Conservation (phyloP, 768 basidiomycete species). For the Dendrothele bispora region DNA sequence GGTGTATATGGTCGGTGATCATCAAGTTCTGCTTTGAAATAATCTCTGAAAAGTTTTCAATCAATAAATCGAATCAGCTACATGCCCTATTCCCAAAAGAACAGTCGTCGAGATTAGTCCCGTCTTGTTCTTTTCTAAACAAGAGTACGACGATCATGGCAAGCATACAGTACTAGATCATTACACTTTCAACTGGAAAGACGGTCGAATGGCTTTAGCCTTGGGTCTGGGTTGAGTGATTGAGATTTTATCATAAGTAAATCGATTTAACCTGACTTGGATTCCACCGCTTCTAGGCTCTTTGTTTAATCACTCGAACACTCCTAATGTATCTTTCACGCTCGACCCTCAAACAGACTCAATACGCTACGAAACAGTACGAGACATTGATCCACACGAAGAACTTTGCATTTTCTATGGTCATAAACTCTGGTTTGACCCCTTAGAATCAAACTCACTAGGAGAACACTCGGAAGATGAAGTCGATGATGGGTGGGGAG, state of each 20-base stretch:
- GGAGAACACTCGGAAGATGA: constrained; percentile 23
- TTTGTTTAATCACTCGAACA: constrained; percentile 74
- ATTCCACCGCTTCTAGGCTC: constrained; percentile 51
- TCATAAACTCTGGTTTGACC: constrained; percentile 64
- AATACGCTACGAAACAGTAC: constrained; percentile 61
- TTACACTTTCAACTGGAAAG: constrained; percentile 76
- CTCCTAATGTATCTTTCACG: constrained; percentile 69
- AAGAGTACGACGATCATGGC: constrained; percentile 70
- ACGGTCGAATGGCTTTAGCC: constrained; percentile 75
- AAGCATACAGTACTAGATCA: constrained; percentile 66
- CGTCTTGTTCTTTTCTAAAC: constrained; percentile 69
- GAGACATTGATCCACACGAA: constrained; percentile 55
- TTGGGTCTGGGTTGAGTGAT: constrained; percentile 78
- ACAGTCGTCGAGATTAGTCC: constrained; percentile 85
- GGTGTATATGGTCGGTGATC: constrained; percentile 59
- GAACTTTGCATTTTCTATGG: constrained; percentile 84
- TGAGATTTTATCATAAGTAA: too few relatives aligned
- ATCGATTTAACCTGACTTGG: too few relatives aligned
- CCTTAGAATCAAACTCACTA: constrained; percentile 24
- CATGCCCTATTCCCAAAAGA: constrained; percentile 51
- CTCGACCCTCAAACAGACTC: constrained; percentile 53
- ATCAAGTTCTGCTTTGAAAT: not conserved
- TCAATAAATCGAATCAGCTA: constrained; percentile 34
- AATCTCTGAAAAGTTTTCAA: too few relatives aligned
- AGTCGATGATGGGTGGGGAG: constrained; percentile 52